Conservation (phyloP, 2,329 filamentous ascomycete genomes). For the Trematosphaeria pertusa region DNA sequence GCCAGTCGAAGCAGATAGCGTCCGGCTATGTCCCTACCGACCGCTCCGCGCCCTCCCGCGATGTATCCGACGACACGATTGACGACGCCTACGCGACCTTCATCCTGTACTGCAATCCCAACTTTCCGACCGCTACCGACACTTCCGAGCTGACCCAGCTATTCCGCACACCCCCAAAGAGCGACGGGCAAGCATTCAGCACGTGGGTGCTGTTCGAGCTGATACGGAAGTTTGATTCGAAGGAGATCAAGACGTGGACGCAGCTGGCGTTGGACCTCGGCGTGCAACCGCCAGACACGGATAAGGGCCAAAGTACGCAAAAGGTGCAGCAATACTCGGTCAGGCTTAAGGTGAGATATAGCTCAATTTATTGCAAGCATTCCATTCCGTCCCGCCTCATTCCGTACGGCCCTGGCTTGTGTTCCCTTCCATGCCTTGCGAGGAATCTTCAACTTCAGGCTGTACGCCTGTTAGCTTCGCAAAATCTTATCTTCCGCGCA, state of each 20-base stretch:
- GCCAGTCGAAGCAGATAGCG: conserved; percentile 41
- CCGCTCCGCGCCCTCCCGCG: conserved; percentile 68
- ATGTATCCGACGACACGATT: conserved; percentile 73
- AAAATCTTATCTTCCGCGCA: too few species aligned
- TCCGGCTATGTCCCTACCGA: conserved; percentile 52
- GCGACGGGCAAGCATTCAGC: conserved; percentile 85
- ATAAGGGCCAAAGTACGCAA: conserved; percentile 87
- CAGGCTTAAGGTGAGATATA: conserved; percentile 74
- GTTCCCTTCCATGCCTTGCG: too few species aligned
- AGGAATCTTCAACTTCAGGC: too few species aligned
- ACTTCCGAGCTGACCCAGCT: conserved; percentile 74
- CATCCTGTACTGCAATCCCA: conserved; percentile 90
- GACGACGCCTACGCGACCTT: conserved; percentile 85
- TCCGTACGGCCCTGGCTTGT: too few species aligned
- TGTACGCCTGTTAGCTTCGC: too few species aligned
- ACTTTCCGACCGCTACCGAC: conserved; percentile 73
- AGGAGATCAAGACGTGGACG: conserved; percentile 92
- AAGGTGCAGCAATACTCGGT: conserved; percentile 96
- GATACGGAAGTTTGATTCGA: conserved; percentile 77
- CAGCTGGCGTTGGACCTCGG: conserved; percentile 87
- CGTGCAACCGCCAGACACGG: conserved; percentile 80
- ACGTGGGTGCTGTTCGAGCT: conserved; percentile 79
- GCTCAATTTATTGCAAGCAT: conserved; percentile 2
- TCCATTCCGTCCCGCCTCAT: not conserved
- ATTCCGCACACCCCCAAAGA: conserved; percentile 82